Evolutionary conservation across 805 yeast species (phyloP), one percentile per base, ranked within the genome.

Genomic region (Huiozyma sinensis): DNA sequence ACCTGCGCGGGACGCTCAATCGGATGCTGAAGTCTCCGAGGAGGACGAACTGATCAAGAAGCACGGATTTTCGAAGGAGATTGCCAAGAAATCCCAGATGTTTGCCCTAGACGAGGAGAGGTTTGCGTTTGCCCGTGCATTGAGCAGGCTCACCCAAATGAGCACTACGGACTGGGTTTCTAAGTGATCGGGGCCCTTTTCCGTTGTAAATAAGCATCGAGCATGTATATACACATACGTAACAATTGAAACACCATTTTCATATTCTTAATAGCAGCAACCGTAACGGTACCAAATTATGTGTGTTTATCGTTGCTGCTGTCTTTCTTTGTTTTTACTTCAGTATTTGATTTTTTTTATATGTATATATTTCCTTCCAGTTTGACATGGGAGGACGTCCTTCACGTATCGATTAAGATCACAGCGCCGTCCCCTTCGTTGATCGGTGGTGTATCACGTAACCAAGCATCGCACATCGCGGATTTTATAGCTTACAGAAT

Each of bases 51-150:
- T 84, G 61, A 84, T 83, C 24, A 72, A 71, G n/a, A 73, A 79
- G 47, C 87, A 84, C 61, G 94, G 92, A 0, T 81, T 85, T 50
- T 83, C 81, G 51, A 74, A 78, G 47, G 77, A 77, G 49, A 69
- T 83, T 46, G 89, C 86, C 8, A 73, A 77, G 52, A 77, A 78
- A 57, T 83, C 88, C 1, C 77, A 52, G 33, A 75, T 84, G 75
- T 90, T 92, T 67, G 85, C 84, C 6, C 74, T 92, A 36, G 97
- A 88, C 63, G 98, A 90, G 63, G 98, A 90, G 66, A 76, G 82
- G 61, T 92, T 90, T 68, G 98, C 98, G 17, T 90, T 90, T 70
- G 95, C 96, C 0, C 75, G 98, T 58, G 97, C 97, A 0, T 69
- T 90, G 46, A 81, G 92, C 54, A 77, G 98, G 60, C 70, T 92